Percentiles rank a stretch among this genome's conserved stretches.
Evolutionary conservation across 352 stramenopile species (phyloP).

Genomic region (Phytopythium chamaehyphon): DNA sequence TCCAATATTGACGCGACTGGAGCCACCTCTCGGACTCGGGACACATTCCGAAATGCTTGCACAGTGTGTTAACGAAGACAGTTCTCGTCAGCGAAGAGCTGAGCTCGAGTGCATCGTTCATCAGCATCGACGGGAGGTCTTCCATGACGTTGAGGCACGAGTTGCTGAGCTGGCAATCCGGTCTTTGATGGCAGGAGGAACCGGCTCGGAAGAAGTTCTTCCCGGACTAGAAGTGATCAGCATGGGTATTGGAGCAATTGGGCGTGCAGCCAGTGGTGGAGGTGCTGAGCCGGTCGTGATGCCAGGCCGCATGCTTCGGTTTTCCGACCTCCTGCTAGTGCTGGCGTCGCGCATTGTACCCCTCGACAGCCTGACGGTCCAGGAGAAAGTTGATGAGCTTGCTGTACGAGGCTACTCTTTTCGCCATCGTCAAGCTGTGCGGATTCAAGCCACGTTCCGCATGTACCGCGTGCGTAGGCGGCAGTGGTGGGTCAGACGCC

Average conservation of each 20-base stretch:
- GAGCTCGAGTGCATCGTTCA: constrained; percentile 30
- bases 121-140: constrained; percentile 42
- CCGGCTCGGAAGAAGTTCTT: constrained; percentile 25
- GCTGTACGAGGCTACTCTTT: constrained; percentile 66
- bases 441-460: constrained; percentile 58
- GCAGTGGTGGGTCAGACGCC: background rate
- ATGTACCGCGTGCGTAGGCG: constrained; percentile 50
- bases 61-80: constrained; percentile 32
- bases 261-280: background rate
- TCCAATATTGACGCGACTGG: constrained; percentile 43
- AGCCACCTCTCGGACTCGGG: constrained; percentile 52
- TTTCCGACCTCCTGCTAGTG: constrained; percentile 68
- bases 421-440: constrained; percentile 51
- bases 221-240: constrained; percentile 8
- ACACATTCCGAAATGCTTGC: constrained; percentile 31
- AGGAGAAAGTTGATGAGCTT: constrained; percentile 82
- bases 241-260: constrained; percentile 10
- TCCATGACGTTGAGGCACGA: constrained; percentile 69
- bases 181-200: constrained; percentile 51
- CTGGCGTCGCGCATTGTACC: constrained; percentile 64
- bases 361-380: constrained; percentile 64
- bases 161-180: constrained; percentile 64
- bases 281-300: constrained; percentile 13
- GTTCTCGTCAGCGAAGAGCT: constrained; percentile 17
- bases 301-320: constrained; percentile 66